Evolutionary conservation across 495 filamentous ascomycete species (phyloP).

Genomic region (Cercophora samala): DNA sequence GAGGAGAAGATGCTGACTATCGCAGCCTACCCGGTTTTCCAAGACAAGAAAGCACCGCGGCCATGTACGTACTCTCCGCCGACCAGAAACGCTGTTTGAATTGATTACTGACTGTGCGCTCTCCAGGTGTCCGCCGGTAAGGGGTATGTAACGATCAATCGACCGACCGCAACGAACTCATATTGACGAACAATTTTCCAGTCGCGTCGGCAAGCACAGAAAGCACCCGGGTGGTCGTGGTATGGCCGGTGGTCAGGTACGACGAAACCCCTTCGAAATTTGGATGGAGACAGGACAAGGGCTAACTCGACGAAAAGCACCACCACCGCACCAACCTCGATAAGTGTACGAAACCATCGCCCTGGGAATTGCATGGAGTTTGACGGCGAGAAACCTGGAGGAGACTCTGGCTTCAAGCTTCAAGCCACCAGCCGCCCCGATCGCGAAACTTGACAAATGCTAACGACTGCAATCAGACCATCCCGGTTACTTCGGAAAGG

Average conservation of each 20-base stretch:
- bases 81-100: conserved; percentile 2
- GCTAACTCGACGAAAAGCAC: conserved; percentile 35
- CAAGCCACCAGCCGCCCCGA: conserved; percentile 12
- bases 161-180: conserved; percentile 22
- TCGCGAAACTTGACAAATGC: conserved; percentile 10
- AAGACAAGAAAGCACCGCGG: conserved; percentile 42
- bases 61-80: conserved; percentile 31
- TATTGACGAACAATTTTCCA: conserved; percentile 29
- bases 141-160: conserved; percentile 32
- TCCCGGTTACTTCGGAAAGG: conserved; percentile 41
- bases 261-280: conserved; percentile 13
- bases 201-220: conserved; percentile 40
- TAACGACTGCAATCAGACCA: conserved; percentile 32
- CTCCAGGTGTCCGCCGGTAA: conserved; percentile 40
- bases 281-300: conserved; percentile 8
- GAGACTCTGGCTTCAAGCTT: conserved; percentile 2
- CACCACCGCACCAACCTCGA: conserved; percentile 39
- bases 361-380: conserved; percentile 9
- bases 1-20: conserved; percentile 27
- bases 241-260: conserved; percentile 42
- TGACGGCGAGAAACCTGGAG: not conserved
- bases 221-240: conserved; percentile 41
- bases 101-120: conserved; percentile 26
- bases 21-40: conserved; percentile 38
- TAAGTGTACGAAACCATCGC: conserved; percentile 31